Base-by-base conservation (phyloP, 441 rosid genomes). In the Pelargonium fulgidum region DNA sequence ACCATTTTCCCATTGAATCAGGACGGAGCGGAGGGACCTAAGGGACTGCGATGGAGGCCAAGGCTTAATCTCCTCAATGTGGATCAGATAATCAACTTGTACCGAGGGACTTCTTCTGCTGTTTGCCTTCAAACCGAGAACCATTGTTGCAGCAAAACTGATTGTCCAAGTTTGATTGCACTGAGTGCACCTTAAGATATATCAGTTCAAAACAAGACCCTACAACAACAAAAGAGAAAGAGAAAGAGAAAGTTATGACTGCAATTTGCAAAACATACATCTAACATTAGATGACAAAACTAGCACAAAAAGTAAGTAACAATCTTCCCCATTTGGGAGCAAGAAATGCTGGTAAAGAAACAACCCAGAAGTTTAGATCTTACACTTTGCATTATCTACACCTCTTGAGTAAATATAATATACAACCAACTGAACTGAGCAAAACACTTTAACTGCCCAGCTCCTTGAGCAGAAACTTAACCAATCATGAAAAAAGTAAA, bases 1-100 rank as follows among this genome's bases (percentile, higher is more conserved):
- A 59, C 97, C 91, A 39, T 92, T 86, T 81, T 89, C 97, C 99
- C 99, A 94, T 42, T 87, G 99, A 62, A 94, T 81, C 10, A 90
- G 67, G 68, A 89, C 96, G 3, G 99, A 89, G 59, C 97, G 91
- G 2, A 94, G 85, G 19, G 96, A 87, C 74, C 86, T 78, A 62
- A 94, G 85, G 7, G 99, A 90, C 73, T 94, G 97, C 41, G 99
- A 89, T 22, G 99, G 99, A 3, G 99, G 99, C 99, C 99, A 94
- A 36, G 97, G 99, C 80, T 86, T 91, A 85, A 94, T 77, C 64
- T 94, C 96, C 74, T 84, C 90, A 80, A 94, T 78, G 78, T 86
- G 87, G 75, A 94, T 79, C 36, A 85, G 26, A 76, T 94, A 94
- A 77, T 84, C 81, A 45, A 85, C 81, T 68, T 81, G 93, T 66